Evolutionary conservation across 1,284 basidiomycete species (phyloP).

Genomic region (Papiliotrema nemorosa): DNA sequence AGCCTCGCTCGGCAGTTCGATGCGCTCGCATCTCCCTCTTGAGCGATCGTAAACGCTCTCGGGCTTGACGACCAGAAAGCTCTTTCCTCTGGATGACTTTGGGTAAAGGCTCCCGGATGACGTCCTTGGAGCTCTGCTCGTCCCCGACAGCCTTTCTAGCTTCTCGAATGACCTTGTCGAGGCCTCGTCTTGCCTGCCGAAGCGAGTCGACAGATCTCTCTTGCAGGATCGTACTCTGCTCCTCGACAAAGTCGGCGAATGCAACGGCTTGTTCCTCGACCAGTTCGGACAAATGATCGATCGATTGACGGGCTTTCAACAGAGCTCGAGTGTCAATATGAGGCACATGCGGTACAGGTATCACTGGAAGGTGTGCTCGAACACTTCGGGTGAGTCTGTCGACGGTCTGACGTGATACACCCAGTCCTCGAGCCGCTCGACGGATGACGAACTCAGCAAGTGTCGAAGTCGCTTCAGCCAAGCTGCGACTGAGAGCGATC

Average conservation of each 20-base stretch:
- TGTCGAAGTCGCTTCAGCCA: constrained; percentile 6
- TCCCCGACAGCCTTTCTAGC: constrained; percentile 6
- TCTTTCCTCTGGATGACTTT: constrained; percentile 4
- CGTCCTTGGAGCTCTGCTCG: neutral
- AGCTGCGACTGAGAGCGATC: neutral
- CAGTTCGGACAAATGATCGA: constrained; percentile 15
- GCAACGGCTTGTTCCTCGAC: constrained; percentile 14
- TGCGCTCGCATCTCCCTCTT: neutral
- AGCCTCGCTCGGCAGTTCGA: too few species aligned
- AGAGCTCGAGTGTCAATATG: neutral
- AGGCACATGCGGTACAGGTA: neutral
- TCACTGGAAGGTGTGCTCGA: constrained; percentile 1
- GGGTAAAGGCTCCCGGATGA: neutral
- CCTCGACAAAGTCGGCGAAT: constrained; percentile 19
- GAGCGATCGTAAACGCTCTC: neutral
- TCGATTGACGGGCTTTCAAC: neutral
- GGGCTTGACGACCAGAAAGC: constrained; percentile 5
- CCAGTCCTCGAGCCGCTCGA: constrained; percentile 4
- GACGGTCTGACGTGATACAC: constrained; percentile 1
- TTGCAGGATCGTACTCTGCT: constrained; percentile 14
- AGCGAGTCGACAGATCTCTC: constrained; percentile 18
- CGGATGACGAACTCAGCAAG: constrained; percentile 7
- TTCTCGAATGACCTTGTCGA: constrained; percentile 21
- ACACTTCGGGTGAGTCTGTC: neutral
- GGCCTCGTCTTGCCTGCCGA: constrained; percentile 20